phyloP scores from a whole-genome alignment of 345 rosid genomes.

The Raphanus sativus region DNA sequence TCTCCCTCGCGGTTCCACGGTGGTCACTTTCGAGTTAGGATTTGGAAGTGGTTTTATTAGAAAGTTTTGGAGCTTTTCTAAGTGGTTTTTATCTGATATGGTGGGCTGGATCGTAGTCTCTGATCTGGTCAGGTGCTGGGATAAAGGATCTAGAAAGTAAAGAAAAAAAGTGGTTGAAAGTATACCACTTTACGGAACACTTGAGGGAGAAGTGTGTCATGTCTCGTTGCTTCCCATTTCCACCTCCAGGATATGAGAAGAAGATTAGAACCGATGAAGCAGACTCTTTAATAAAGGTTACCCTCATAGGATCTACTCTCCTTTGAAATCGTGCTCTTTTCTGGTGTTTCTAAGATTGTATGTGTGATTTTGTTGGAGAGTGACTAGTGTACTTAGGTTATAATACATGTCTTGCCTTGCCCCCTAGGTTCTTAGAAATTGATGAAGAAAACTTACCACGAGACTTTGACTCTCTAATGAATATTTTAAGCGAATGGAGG shows the following conservation, averaged over 20 bases:
- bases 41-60: conserved; percentile 31
- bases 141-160: conserved; percentile 45
- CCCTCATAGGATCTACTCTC: conserved; percentile 50
- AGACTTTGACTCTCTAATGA: background rate
- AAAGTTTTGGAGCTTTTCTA: conserved; percentile 44
- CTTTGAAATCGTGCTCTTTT: conserved; percentile 6
- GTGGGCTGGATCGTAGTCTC: conserved; percentile 57
- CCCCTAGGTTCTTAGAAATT: background rate
- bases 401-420: background rate
- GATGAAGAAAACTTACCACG: background rate
- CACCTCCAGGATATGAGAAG: conserved; percentile 97
- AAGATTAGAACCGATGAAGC: conserved; percentile 55
- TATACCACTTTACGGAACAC: conserved; percentile 35
- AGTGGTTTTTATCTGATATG: conserved; percentile 54
- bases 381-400: conserved; percentile 2
- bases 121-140: conserved; percentile 61
- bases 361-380: conserved; percentile 13
- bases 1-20: conserved; percentile 18
- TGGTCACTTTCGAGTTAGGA: conserved; percentile 25
- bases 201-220: conserved; percentile 50
- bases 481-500: background rate
- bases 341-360: conserved; percentile 6
- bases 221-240: conserved; percentile 99
- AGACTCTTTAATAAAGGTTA: conserved; percentile 72
- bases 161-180: conserved; percentile 33